Evolutionary conservation across 208 protist genomes (phyloP), one percentile per base, ranked within the genome.

Genomic region (Acanthamoeba sp.): DNA sequence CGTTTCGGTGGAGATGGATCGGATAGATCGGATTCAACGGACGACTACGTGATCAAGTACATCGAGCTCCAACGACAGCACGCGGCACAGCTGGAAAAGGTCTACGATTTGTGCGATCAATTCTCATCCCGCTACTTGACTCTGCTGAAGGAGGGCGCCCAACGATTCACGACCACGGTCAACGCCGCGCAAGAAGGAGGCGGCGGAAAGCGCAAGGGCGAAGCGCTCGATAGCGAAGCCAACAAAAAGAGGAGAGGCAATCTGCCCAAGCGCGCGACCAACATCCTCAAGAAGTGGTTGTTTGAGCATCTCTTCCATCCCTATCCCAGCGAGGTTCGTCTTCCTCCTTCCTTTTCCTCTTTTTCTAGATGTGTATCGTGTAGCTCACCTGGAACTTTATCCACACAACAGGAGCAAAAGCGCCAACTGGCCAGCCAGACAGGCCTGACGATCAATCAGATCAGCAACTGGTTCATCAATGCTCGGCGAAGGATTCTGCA

Each of bases 401-500:
- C 34, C 64, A 42, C 29, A 42, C 7, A 85, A 85, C 42, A 85
- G 76, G 90, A 78, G 34, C 69, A 85, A 36, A 93, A 93, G 48
- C n/a, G 69, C 9, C 57, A 82, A 27, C 90, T 93, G 4, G 42
- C 69, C 18, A 76, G 50, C 45, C 48, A 93, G 38, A 93, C 90
- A 6, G 90, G 66, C 27, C 90, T 93, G 1, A 62, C 69, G 48
- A 78, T 93, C 50, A 84, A 85, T 32, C 90, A 93, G 66, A 78
- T 93, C 59, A 84, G 50, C 90, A 93, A 93, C 66, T 93, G 90
- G 76, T 93, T 93, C 90, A 93, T 93, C 90, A 93, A 93, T 66
- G 90, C 90, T 18, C 62, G 90, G 29, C 57, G 90, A 55, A 24
- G 90, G 16, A 91, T 91, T 55, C 34, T 91, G 84, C 84, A 91